Conservation (phyloP, 2,329 filamentous ascomycete genomes). For the Helotiales sp. region DNA sequence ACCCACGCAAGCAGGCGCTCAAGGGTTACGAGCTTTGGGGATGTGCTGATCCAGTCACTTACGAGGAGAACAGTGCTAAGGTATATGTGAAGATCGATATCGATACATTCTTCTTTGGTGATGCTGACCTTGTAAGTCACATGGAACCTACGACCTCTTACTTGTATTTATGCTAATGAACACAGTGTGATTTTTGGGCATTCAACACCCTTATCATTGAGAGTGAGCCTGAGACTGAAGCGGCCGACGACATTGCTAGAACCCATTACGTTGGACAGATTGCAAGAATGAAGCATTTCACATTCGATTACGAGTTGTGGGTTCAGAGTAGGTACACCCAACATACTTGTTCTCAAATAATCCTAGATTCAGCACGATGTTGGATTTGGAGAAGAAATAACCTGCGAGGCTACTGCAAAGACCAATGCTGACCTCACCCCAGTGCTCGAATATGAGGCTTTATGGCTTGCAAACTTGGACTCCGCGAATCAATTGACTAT, state of each 20-base stretch:
- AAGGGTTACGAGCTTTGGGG: conserved; percentile 11
- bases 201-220: conserved; percentile 7
- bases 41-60: conserved; percentile 4
- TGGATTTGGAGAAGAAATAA: too few relatives aligned
- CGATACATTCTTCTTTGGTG: conserved; percentile 16
- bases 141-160: background rate
- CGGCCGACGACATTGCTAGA: conserved; percentile 11
- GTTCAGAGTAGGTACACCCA: background rate
- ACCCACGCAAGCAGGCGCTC: conserved; percentile 1
- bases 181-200: conserved; percentile 1
- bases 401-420: background rate
- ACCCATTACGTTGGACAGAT: background rate
- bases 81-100: conserved; percentile 15
- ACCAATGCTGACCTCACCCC: background rate
- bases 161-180: background rate
- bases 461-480: conserved; percentile 4
- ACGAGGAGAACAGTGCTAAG: background rate
- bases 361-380: too few relatives aligned
- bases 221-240: background rate
- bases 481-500: background rate
- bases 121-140: background rate
- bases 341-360: background rate
- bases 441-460: background rate
- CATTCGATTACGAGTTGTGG: conserved; percentile 13
- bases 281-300: conserved; percentile 13